Conservation (phyloP, 306 rosid species). For the Astragalus glycyphyllos region DNA sequence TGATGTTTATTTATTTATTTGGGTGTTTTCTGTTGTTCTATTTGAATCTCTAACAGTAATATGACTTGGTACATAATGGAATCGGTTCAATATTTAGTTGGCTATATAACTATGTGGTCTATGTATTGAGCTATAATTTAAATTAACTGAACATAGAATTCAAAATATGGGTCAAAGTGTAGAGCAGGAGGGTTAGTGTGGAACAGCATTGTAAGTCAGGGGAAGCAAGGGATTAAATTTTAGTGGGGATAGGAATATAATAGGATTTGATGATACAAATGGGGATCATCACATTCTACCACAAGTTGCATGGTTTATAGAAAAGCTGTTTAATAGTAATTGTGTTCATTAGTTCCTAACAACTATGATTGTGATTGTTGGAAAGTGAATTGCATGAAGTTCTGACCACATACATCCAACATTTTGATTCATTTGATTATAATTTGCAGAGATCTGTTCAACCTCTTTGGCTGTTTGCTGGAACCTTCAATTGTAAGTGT, state of each 20-base stretch:
- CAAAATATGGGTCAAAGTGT: neutral
- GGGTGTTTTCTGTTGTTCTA: neutral
- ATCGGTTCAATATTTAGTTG: slow-evolving; percentile 18
- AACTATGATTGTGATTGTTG: too few relatives aligned
- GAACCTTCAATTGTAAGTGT: slow-evolving; percentile 79
- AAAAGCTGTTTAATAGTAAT: too few relatives aligned
- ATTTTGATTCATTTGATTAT: slow-evolving; percentile 35
- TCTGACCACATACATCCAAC: neutral
- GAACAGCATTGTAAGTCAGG: neutral
- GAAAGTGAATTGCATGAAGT: neutral
- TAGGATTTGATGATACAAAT: neutral
- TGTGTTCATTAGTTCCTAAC: too few relatives aligned
- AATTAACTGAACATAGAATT: neutral
- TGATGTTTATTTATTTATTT: neutral
- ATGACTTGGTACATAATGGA: neutral
- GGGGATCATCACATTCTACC: neutral
- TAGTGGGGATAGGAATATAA: neutral
- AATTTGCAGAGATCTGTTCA: slow-evolving; percentile 71
- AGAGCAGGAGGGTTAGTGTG: too few relatives aligned
- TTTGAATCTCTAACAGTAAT: slow-evolving; percentile 31
- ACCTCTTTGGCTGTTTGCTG: slow-evolving; percentile 68
- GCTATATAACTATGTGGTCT: neutral
- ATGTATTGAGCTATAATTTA: neutral
- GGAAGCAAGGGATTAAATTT: neutral
- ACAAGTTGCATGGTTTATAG: neutral